These are phyloP conservation scores for Ceratocystis harringtonii DNA, from an alignment of 2,329 filamentous ascomycete species.

Conservation along the genomic window DNA sequence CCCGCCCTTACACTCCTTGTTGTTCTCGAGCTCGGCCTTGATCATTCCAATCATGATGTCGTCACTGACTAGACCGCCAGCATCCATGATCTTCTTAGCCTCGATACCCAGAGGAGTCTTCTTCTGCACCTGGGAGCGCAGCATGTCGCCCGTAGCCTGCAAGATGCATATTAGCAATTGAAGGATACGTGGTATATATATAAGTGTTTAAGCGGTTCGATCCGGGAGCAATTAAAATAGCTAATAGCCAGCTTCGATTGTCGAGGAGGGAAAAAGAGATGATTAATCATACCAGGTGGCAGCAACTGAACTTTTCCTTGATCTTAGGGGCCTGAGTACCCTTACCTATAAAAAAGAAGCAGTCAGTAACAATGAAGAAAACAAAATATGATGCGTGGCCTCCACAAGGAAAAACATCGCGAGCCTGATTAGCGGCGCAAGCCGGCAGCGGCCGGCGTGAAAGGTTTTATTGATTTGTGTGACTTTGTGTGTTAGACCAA, in stretches of 20 bases:
- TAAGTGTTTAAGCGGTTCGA: background rate
- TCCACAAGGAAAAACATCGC: background rate
- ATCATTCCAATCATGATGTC: constrained; percentile 99
- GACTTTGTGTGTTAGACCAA: background rate
- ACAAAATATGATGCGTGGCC: background rate
- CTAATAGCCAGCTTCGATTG: background rate
- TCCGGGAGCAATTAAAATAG: background rate
- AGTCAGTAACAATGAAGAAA: constrained; percentile 4
- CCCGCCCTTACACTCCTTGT: constrained; percentile 94
- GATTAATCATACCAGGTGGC: constrained; percentile 65
- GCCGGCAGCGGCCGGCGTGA: background rate
- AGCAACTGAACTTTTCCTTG: constrained; percentile 95
- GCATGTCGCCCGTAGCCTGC: constrained; percentile 96
- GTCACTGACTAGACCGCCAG: constrained; percentile 91
- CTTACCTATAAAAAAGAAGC: constrained; percentile 53
- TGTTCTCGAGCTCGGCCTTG: constrained; percentile 86
- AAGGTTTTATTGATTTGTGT: background rate
- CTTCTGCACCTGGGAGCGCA: constrained; percentile 93
- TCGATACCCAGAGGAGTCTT: constrained; percentile 89
- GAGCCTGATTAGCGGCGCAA: background rate
- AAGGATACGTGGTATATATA: constrained; percentile 17
- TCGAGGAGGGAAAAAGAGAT: background rate
- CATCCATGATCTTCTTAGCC: constrained; percentile 99
- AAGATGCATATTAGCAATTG: constrained; percentile 10
- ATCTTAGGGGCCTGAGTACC: constrained; percentile 96